Evolutionary conservation across 2,329 filamentous ascomycete species (phyloP), one percentile per base, ranked within the genome.

Genomic region (Orbilia javanica): DNA sequence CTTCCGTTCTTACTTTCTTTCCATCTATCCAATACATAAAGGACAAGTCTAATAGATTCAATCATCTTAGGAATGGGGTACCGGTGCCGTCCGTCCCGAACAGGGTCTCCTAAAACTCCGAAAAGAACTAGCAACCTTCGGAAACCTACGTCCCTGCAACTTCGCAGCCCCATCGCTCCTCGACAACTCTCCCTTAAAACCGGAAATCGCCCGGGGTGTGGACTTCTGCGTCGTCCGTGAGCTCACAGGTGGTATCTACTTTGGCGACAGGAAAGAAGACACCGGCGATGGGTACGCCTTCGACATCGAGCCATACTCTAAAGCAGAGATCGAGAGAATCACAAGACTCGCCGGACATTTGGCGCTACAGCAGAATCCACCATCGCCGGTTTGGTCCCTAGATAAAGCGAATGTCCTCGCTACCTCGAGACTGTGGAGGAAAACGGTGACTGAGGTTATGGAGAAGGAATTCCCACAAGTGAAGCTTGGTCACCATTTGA

Each of bases 341-440:
- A 92, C 92, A 8, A 88, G 94, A 44, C 88, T 97, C 48, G 94
- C 91, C 1, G 95, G 90, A 4, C 90, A 91, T 85, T 87, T 98
- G 27, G 95, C 95, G 2, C 87, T 94, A 66, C 90, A 91, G 62
- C 89, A 91, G 81, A 87, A 91, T 84, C 92, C 93, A 0, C 92
- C 92, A 0, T 87, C 91, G 42, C 91, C 91, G 69, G 93, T 97
- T 55, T 93, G 90, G 91, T 93, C 90, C 83, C 86, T 97, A 83
- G 96, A 98, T 86, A 98, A 98, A 90, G 96, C 95, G 70, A 98
- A 98, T 83, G 95, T 98, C 63, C 88, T 98, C 80, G 95, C 95
- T 1, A 97, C 94, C 13, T 93, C 90, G 83, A 87, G 95, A 48
- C 86, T 98, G 82, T 98, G 95, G 95, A 88, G 95, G 79, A 94